Base-by-base conservation (phyloP, 306 rosid species). In the Pachyrhizus erosus region DNA sequence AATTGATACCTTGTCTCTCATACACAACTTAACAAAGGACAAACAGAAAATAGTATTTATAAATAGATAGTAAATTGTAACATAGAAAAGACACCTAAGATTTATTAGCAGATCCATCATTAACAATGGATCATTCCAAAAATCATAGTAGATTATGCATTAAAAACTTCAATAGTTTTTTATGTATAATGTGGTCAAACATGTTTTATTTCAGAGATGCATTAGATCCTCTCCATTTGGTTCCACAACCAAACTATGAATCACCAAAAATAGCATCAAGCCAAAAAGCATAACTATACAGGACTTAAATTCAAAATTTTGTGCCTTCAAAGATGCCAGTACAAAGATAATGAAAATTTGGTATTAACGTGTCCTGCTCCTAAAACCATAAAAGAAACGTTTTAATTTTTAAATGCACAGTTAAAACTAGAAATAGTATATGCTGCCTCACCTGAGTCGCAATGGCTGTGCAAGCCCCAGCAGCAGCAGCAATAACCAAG, bases 391-490 rank as follows among this genome's bases (percentile, higher is more conserved):
- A 46, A 55, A 62, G 71, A 80, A 54, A 68, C 1, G 1, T 37
- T 70, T 62, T 27, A 3, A 64, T 3, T 37, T 65, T 64, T 6
- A 40, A 73, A 73, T 29, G 70, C 24, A 49, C 3, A 10, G 13
- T 51, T 43, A 49, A 75, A 72, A 34, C 65, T 26, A 37, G 64
- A 70, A 49, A 62, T 14, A 62, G 74, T 51, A 76, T 48, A 73
- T 31, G 82, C 70, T 33, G 72, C 83, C 88, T 85, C 83, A 96
- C 99, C 98, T 96, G 99, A 78, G 99, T 96, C 23, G 61, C 68
- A 80, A 96, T 75, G 49, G 98, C 99, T 48, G 98, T 96, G 91
- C 98, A 94, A 54, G 97, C 95, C 72, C 99, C 99, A 33, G 99
- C 99, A 74, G 97, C 97, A 65, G 99, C 99, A 79, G 99, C 99